Base-by-base conservation (phyloP, 202 grass and related monocot species). In the Digitaria exilis region DNA sequence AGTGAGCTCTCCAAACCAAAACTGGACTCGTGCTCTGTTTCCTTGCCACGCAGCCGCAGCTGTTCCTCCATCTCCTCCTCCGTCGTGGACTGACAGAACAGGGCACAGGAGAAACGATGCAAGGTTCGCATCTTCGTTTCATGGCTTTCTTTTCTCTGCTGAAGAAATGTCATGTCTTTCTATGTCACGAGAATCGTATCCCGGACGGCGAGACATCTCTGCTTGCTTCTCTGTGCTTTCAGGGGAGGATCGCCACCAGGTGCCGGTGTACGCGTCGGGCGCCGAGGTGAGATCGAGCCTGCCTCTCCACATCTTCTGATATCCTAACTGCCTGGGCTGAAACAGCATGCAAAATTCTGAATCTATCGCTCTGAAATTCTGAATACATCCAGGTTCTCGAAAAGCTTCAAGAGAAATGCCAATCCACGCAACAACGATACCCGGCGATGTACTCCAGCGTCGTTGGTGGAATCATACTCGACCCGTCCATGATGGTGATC, bases 401-500 rank as follows among this genome's bases (percentile, higher is more conserved):
- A 50, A 92, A 92, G 71, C 68, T 94, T 77, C 69, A 82, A 22
- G 82, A 92, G 77, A 89, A 90, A 86, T 92, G 89, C 81, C 17
- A 31, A 31, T 79, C 51, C 37, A 65, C 41, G 55, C 74, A 19
- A 49, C 78, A 65, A 46, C 63, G 45, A 5, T 92, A 92, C 69
- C 89, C 87, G 3, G 92, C 92, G 15, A 94, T 94, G 89, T 94
- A 94, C 69, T 94, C 92, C 24, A 94, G 89, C 26, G 67, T 91
- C 63, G 24, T 90, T 17, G 84, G 84, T 5, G 92, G 87, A 10
- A 92, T 94, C 74, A 78, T 79, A 11, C 89, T 89, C 3, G 92
- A 94, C 60, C 89, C 87, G 19, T 70, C 78, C 24, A 91, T 91
- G 84, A 91, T 94, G 92, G 78, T 84, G 46, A 89, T 94, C 76